phyloP scores from a whole-genome alignment of 1,284 basidiomycete genomes.

The Moniliophthora roreri region DNA sequence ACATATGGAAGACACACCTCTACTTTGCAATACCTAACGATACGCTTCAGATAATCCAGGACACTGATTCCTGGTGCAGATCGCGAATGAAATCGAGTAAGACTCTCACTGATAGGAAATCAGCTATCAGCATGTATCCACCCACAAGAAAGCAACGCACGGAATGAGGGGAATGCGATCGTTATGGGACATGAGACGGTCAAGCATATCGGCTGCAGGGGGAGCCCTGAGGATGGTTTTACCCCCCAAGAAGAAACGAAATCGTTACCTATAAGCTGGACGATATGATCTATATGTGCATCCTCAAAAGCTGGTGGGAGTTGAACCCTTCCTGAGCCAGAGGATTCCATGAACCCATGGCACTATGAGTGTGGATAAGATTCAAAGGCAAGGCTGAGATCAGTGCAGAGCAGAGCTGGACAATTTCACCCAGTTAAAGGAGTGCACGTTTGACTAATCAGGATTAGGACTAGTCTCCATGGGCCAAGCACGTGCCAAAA shows the following conservation, averaged over 20 bases:
- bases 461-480: too few relatives aligned
- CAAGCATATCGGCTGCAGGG: slow-evolving; percentile 84
- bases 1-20: too few relatives aligned
- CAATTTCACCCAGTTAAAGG: too few relatives aligned
- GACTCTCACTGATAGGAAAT: slow-evolving; percentile 56
- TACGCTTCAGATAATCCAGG: slow-evolving; percentile 87
- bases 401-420: not conserved
- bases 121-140: slow-evolving; percentile 17
- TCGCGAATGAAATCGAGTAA: slow-evolving; percentile 93
- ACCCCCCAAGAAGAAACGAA: slow-evolving; percentile 16
- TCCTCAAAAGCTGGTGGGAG: slow-evolving; percentile 75
- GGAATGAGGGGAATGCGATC: slow-evolving; percentile 86
- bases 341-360: slow-evolving; percentile 80
- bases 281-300: slow-evolving; percentile 77
- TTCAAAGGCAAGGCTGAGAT: not conserved
- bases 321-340: slow-evolving; percentile 63
- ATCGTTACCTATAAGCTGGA: slow-evolving; percentile 82
- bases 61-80: slow-evolving; percentile 83
- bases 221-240: slow-evolving; percentile 14
- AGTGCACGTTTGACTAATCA: too few relatives aligned
- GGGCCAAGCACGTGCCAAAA: too few relatives aligned
- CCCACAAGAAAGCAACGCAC: slow-evolving; percentile 43
- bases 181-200: slow-evolving; percentile 89
- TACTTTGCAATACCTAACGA: slow-evolving; percentile 90
- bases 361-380: slow-evolving; percentile 28